phyloP scores from a whole-genome alignment of 2,329 filamentous ascomycete species.

The Nothopassalora personata region DNA sequence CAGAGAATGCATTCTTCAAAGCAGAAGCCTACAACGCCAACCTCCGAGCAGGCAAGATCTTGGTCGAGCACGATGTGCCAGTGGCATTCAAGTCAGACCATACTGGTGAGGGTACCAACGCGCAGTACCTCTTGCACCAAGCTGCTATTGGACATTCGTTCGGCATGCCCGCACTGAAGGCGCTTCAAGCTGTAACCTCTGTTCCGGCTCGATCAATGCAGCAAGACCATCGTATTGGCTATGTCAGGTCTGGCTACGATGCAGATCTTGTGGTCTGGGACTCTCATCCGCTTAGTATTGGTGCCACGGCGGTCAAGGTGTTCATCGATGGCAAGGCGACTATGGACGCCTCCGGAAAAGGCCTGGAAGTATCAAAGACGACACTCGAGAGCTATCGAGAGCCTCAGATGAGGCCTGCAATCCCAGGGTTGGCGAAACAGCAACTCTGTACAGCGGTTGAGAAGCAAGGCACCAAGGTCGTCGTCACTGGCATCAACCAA shows the following conservation, averaged over 20 bases:
- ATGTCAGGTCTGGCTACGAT: neutral
- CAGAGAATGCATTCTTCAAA: slow-evolving; percentile 3
- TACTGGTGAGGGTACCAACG: slow-evolving; percentile 1
- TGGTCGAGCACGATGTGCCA: neutral
- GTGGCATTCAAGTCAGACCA: slow-evolving; percentile 4
- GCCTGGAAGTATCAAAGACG: too few relatives aligned
- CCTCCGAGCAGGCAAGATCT: neutral
- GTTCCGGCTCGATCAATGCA: neutral
- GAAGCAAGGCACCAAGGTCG: neutral
- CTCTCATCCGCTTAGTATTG: slow-evolving; percentile 1
- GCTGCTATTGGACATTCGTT: neutral
- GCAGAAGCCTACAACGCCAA: neutral
- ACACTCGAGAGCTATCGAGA: too few relatives aligned
- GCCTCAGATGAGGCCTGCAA: too few relatives aligned
- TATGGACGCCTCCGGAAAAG: neutral
- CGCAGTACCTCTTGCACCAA: neutral
- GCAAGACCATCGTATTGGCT: neutral
- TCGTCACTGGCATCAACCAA: neutral
- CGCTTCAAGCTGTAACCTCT: neutral
- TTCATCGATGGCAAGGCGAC: slow-evolving; percentile 2
- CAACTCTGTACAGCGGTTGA: neutral
- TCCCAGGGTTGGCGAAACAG: too few relatives aligned
- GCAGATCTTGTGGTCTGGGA: slow-evolving; percentile 1
- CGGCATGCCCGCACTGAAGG: neutral
- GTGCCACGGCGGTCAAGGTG: neutral